phyloP scores from a whole-genome alignment of 768 basidiomycete species.

The Trametes elegans region DNA sequence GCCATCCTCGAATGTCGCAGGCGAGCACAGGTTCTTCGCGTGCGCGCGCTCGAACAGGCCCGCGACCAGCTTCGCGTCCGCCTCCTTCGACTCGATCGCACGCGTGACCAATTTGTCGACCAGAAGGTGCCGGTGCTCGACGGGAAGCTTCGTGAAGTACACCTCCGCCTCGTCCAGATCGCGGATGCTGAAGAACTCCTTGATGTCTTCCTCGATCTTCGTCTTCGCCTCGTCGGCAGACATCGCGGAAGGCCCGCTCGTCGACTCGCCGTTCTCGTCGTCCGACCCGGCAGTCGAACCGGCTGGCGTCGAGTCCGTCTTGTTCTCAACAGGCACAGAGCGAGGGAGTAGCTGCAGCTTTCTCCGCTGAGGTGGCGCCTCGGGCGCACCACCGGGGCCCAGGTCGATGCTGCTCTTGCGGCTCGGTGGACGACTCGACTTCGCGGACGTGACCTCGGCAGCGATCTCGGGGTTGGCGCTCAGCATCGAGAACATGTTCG shows the following conservation, averaged over 20 bases:
- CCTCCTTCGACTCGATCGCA: slow-evolving; percentile 75
- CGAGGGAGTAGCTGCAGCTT: slow-evolving; percentile 77
- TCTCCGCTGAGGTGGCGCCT: slow-evolving; percentile 56
- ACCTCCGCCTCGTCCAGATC: slow-evolving; percentile 84
- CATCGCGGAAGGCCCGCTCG: slow-evolving; percentile 46
- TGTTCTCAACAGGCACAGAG: slow-evolving; percentile 56
- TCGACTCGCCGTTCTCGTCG: slow-evolving; percentile 41
- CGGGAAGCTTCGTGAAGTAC: slow-evolving; percentile 76
- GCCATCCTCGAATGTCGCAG: slow-evolving; percentile 70
- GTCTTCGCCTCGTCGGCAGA: slow-evolving; percentile 64
- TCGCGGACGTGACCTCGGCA: slow-evolving; percentile 45
- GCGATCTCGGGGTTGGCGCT: slow-evolving; percentile 58
- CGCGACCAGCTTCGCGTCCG: slow-evolving; percentile 74
- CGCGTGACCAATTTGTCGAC: slow-evolving; percentile 69
- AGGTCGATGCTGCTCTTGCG: slow-evolving; percentile 53
- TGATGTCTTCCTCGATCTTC: slow-evolving; percentile 78
- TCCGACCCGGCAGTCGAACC: slow-evolving; percentile 48
- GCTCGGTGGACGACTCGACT: slow-evolving; percentile 51
- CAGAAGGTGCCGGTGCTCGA: slow-evolving; percentile 58
- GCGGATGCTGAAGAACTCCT: slow-evolving; percentile 85
- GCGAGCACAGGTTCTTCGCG: slow-evolving; percentile 57
- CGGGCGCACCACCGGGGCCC: slow-evolving; percentile 42
- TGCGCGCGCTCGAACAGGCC: slow-evolving; percentile 67
- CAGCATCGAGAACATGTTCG: slow-evolving; percentile 90
- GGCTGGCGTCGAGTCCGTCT: slow-evolving; percentile 37